Conservation (phyloP, 2,329 filamentous ascomycete species). For the Eutypella sp. region DNA sequence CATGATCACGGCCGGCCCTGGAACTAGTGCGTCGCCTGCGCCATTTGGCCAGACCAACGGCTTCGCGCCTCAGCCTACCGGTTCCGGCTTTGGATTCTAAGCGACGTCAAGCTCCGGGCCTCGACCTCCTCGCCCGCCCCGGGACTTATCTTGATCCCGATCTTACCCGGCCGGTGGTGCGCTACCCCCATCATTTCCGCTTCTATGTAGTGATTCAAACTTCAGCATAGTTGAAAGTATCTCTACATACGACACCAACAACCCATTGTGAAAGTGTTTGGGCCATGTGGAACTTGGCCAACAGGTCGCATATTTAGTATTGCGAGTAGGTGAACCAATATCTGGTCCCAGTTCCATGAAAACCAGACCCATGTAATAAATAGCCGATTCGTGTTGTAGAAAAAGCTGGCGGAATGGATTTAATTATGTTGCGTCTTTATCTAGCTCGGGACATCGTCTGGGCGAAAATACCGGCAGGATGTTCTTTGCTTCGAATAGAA, state of each 20-base stretch:
- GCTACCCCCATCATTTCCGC: no score
- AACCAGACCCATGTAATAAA: neutral
- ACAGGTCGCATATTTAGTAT: no score
- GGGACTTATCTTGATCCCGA: neutral
- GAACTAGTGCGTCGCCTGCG: constrained; percentile 52
- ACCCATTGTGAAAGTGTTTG: no score
- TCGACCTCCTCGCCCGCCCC: neutral
- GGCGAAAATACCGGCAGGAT: neutral
- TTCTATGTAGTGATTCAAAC: no score
- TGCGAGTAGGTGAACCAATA: neutral
- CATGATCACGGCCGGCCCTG: constrained; percentile 91
- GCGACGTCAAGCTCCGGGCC: constrained; percentile 8
- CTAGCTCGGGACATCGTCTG: neutral
- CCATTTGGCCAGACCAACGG: constrained; percentile 80
- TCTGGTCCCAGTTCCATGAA: neutral
- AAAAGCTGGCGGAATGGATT: neutral
- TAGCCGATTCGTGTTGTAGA: neutral
- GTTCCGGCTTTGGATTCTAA: constrained; percentile 69
- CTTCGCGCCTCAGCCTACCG: constrained; percentile 83
- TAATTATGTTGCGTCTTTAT: neutral
- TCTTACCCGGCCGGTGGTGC: neutral
- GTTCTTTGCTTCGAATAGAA: neutral
- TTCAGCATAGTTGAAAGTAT: no score
- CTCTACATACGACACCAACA: no score
- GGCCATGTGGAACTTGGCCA: no score